Evolutionary conservation across 345 rosid genomes (phyloP).

Genomic region (Camelina neglecta): DNA sequence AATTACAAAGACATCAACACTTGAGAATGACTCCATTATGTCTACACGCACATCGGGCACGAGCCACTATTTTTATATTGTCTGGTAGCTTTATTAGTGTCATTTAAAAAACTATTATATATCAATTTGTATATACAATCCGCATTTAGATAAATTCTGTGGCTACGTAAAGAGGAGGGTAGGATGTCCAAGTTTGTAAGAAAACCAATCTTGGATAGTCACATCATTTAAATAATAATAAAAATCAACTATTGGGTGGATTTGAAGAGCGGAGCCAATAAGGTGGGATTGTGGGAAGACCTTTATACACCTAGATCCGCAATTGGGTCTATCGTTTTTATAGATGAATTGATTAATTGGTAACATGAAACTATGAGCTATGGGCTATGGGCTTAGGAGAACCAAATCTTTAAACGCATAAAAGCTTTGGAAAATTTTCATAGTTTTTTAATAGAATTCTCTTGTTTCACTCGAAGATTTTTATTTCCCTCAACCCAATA

Average conservation of each 20-base stretch:
- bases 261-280: constrained; percentile 9
- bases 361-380: not conserved
- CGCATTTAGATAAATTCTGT: not conserved
- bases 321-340: constrained; percentile 12
- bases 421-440: too few relatives aligned
- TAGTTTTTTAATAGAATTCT: not conserved
- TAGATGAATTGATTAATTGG: not conserved
- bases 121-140: not conserved
- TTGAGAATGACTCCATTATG: constrained; percentile 44
- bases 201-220: not conserved
- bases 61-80: constrained; percentile 36
- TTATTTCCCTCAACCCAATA: not conserved
- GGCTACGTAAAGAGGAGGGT: constrained; percentile 17
- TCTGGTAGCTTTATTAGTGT: constrained; percentile 13
- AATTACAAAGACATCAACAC: constrained; percentile 24
- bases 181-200: not conserved
- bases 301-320: not conserved
- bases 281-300: not conserved
- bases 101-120: not conserved
- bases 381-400: too few relatives aligned
- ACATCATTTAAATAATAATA: constrained; percentile 5
- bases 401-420: too few relatives aligned
- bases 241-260: constrained; percentile 4
- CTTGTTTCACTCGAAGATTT: not conserved
- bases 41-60: constrained; percentile 35